Percentiles rank a stretch among this genome's conserved stretches.
phyloP scores from a whole-genome alignment of 2,329 filamentous ascomycete species.

The Fusarium camptoceras region DNA sequence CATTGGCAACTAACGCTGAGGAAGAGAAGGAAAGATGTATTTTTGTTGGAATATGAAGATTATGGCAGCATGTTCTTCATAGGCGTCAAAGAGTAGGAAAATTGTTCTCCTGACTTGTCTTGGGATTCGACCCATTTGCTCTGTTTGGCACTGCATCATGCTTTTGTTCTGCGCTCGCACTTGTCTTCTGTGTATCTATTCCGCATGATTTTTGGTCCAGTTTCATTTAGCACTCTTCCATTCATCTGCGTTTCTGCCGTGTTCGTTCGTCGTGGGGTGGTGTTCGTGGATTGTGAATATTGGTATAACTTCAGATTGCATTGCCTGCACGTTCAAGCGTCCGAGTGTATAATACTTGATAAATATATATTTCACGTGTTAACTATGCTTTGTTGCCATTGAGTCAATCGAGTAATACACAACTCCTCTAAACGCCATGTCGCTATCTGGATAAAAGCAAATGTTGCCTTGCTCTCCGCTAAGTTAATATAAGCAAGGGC shows the following conservation, averaged over 20 bases:
- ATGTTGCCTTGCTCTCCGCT: slow-evolving; percentile 15
- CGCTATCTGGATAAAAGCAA: slow-evolving; percentile 23
- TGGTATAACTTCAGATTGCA: slow-evolving; percentile 14
- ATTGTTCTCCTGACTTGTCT: slow-evolving; percentile 7
- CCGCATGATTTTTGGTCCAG: slow-evolving; percentile 4
- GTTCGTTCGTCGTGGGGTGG: slow-evolving; percentile 25
- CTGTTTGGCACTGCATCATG: slow-evolving; percentile 2
- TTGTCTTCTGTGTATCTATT: not conserved
- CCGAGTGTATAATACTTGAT: slow-evolving; percentile 24
- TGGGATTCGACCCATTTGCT: slow-evolving; percentile 8
- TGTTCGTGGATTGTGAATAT: slow-evolving; percentile 23
- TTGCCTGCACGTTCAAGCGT: slow-evolving; percentile 18
- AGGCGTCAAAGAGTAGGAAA: slow-evolving; percentile 29
- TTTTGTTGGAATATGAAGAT: slow-evolving; percentile 30
- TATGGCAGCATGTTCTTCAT: slow-evolving; percentile 17
- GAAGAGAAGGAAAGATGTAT: slow-evolving; percentile 18
- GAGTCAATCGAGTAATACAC: not conserved
- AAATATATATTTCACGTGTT: slow-evolving; percentile 11
- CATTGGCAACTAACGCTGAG: not conserved
- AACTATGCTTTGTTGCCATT: not conserved
- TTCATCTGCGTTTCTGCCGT: slow-evolving; percentile 12
- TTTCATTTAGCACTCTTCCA: slow-evolving; percentile 1
- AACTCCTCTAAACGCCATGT: slow-evolving; percentile 28
- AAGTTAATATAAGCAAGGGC: not conserved
- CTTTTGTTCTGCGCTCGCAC: slow-evolving; percentile 2